A percentile compares a stretch with the other conserved stretches of the same genome.
These are phyloP conservation scores for Aschersonia sp. DNA, from an alignment of 2,329 filamentous ascomycete species.

Conservation along the genomic window DNA sequence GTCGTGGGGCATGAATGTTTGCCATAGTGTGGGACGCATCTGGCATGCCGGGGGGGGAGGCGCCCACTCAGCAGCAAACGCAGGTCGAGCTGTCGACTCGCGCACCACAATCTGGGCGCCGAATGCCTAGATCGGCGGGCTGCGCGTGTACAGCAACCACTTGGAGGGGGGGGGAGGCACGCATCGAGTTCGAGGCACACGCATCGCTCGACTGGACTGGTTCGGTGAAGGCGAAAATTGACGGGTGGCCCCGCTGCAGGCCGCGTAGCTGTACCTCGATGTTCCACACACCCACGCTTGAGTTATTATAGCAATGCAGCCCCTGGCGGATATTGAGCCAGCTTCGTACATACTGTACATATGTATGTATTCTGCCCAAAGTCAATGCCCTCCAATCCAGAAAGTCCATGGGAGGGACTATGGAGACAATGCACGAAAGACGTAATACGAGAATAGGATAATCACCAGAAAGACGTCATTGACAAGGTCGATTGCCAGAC, in stretches of 20 bases:
- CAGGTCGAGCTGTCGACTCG: too few relatives aligned
- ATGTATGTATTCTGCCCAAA: not conserved
- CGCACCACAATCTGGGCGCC: not conserved
- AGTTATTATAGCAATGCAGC: not conserved
- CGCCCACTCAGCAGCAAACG: not conserved
- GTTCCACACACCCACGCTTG: not conserved
- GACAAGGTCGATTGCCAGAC: too few relatives aligned
- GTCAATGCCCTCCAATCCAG: not conserved
- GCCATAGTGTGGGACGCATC: too few relatives aligned
- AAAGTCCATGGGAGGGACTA: not conserved
- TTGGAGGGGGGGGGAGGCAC: not conserved
- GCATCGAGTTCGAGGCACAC: not conserved
- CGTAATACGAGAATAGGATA: too few relatives aligned
- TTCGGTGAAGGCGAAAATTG: not conserved
- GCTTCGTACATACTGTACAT: not conserved
- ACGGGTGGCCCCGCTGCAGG: constrained; percentile 6
- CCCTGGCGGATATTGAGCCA: not conserved
- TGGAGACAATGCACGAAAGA: too few relatives aligned
- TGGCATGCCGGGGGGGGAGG: not conserved
- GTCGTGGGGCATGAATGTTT: too few relatives aligned
- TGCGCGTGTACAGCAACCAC: not conserved
- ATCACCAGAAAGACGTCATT: too few relatives aligned
- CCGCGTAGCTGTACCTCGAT: constrained; percentile 6
- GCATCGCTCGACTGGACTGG: not conserved
- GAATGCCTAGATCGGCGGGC: not conserved